Percentiles rank a stretch among this genome's conserved stretches.
Conservation (phyloP, 306 rosid species). For the Vigna mungo region DNA sequence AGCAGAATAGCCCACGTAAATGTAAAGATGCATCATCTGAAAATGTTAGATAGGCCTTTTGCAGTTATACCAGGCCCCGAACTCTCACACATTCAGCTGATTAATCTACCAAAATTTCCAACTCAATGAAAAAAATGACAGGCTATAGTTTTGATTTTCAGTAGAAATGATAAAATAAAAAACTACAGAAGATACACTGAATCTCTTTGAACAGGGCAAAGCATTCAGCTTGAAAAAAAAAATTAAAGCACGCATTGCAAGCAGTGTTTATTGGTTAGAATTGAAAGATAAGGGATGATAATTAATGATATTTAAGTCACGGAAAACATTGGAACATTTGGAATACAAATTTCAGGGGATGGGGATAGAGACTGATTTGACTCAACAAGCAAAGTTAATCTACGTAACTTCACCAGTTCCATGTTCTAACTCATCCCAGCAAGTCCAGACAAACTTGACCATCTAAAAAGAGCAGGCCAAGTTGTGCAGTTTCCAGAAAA, state of each 20-base stretch:
- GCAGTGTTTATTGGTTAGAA: neutral
- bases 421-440: constrained; percentile 18
- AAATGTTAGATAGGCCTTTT: constrained; percentile 27
- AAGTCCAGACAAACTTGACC: constrained; percentile 34
- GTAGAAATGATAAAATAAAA: constrained; percentile 24
- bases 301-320: neutral
- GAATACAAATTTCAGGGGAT: constrained; percentile 12
- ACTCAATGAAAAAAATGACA: constrained; percentile 13
- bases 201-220: constrained; percentile 9
- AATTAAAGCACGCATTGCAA: constrained; percentile 2
- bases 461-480: constrained; percentile 31
- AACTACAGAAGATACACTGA: constrained; percentile 18
- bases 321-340: constrained; percentile 5
- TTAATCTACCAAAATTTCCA: constrained; percentile 27
- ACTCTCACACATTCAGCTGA: constrained; percentile 21
- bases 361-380: constrained; percentile 6
- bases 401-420: constrained; percentile 8
- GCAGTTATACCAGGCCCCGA: constrained; percentile 17
- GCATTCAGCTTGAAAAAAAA: constrained; percentile 19
- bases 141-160: constrained; percentile 10
- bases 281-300: neutral
- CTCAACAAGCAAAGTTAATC: neutral
- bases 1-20: constrained; percentile 35
- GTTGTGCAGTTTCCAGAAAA: constrained; percentile 26
- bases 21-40: constrained; percentile 24